Conservation (phyloP, 345 rosid genomes). For the Populus simonii region DNA sequence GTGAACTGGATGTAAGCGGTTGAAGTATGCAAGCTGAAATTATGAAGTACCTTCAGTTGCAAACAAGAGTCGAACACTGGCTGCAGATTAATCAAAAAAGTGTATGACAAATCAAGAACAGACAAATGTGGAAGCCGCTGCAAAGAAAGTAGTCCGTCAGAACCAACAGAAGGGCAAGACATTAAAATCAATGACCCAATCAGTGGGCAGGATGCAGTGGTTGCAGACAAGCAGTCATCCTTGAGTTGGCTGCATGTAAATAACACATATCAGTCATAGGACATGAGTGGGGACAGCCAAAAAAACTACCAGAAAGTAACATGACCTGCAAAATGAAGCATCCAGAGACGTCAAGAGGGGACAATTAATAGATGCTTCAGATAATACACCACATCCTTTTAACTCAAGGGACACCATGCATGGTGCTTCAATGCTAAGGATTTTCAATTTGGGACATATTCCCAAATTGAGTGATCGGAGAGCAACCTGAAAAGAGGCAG, state of each 20-base stretch:
- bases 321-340: constrained; percentile 94
- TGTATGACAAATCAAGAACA: constrained; percentile 83
- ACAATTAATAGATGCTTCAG: constrained; percentile 76
- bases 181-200: constrained; percentile 81
- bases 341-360: constrained; percentile 83
- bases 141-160: constrained; percentile 76
- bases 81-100: constrained; percentile 73
- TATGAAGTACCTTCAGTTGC: constrained; percentile 64
- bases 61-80: constrained; percentile 84
- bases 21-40: background rate
- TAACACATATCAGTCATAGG: constrained; percentile 13
- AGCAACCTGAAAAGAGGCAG: constrained; percentile 57
- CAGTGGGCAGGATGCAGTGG: constrained; percentile 71
- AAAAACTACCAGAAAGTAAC: background rate
- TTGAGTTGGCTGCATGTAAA: constrained; percentile 67
- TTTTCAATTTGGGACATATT: constrained; percentile 83
- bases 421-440: constrained; percentile 74
- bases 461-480: constrained; percentile 86
- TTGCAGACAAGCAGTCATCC: constrained; percentile 85
- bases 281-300: constrained; percentile 1
- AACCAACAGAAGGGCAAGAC: constrained; percentile 86
- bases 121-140: constrained; percentile 55
- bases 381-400: constrained; percentile 90
- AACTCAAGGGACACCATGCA: constrained; percentile 81
- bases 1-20: background rate